Conservation (phyloP, 768 basidiomycete species). For the Podaxis sp. region DNA sequence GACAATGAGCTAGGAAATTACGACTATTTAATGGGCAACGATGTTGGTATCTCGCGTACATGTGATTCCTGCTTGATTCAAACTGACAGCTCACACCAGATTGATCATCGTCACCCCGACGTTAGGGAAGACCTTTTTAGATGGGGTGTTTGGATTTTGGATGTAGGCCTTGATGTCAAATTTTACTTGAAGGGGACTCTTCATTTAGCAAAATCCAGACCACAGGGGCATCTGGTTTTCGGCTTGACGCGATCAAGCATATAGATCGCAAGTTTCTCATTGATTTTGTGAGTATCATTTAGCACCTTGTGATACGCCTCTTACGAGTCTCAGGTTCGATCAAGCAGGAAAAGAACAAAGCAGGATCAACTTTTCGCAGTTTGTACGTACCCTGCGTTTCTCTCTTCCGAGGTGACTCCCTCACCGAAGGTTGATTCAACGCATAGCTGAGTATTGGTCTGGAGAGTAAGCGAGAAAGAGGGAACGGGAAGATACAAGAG, state of each 20-base stretch:
- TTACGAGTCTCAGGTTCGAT: slow-evolving; percentile 43
- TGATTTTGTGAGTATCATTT: slow-evolving; percentile 52
- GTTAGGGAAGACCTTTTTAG: slow-evolving; percentile 70
- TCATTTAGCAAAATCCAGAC: slow-evolving; percentile 39
- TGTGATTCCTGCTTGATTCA: not conserved
- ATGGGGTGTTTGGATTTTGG: slow-evolving; percentile 81
- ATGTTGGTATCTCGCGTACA: slow-evolving; percentile 42
- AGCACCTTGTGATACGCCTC: not conserved
- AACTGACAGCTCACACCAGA: slow-evolving; percentile 40
- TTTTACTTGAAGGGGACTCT: not conserved
- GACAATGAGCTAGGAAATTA: slow-evolving; percentile 87
- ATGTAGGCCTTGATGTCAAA: slow-evolving; percentile 23
- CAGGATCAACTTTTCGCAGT: slow-evolving; percentile 57
- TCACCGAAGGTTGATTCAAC: slow-evolving; percentile 10
- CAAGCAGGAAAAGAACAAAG: slow-evolving; percentile 42
- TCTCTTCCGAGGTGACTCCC: not conserved
- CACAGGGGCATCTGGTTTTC: slow-evolving; percentile 70
- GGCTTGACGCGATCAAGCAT: slow-evolving; percentile 92
- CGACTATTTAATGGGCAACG: slow-evolving; percentile 75
- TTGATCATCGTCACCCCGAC: slow-evolving; percentile 81
- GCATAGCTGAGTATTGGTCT: slow-evolving; percentile 82
- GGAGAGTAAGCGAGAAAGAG: slow-evolving; percentile 44
- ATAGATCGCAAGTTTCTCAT: slow-evolving; percentile 70
- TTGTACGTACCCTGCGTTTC: slow-evolving; percentile 28
- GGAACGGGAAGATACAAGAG: not conserved